Evolutionary conservation across 768 basidiomycete genomes (phyloP), one percentile per base, ranked within the genome.

Genomic region (Porphyrellus cyaneotinctus): DNA sequence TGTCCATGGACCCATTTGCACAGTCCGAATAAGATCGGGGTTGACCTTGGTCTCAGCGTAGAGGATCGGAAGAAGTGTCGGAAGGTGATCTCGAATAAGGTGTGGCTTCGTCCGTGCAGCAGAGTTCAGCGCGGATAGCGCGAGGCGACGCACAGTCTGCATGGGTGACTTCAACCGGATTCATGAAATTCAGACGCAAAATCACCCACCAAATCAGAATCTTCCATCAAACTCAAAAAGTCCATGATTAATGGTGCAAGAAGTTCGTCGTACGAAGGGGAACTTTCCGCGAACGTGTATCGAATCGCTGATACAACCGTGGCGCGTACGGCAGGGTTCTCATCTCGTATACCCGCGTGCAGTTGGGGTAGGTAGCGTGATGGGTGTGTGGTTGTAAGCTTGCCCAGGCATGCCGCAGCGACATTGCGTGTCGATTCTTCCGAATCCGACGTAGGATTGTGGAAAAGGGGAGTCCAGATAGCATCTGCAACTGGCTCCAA

Each of bases 1-100:
- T 24, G 87, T 90, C 93, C 93, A 97, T 3, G 94, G 93, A 20
- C 94, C 93, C 94, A 97, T 97, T 65, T 93, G 91, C 13, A 97
- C 93, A 2, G 88, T 91, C 28, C 89, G 84, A 64, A 95, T 85
- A 53, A 94, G 82, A 2, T 85, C 78, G 3, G 81, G 77, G 57
- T 91, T 92, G 65, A 94, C 72, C 33, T 78, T 65, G 0, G 95
- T 97, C 72, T 97, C 92, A 33, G 81, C 77, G 71, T 97, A 97
- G 24, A 99, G 74, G 51, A 78, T 81, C 1, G 94, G 93, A 43
- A 97, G 75, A 6, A 99, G 77, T 0, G 78, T 65, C 10, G 76
- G 67, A 23, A 98, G 76, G 59, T 95, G 91, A 15, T 95, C 92
- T 32, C 88, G 80, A 63, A 99, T 81, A 33, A 98, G 81, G 65